Conservation (phyloP, 1,139 yeast genomes). For the Yamadazyma sp. region DNA sequence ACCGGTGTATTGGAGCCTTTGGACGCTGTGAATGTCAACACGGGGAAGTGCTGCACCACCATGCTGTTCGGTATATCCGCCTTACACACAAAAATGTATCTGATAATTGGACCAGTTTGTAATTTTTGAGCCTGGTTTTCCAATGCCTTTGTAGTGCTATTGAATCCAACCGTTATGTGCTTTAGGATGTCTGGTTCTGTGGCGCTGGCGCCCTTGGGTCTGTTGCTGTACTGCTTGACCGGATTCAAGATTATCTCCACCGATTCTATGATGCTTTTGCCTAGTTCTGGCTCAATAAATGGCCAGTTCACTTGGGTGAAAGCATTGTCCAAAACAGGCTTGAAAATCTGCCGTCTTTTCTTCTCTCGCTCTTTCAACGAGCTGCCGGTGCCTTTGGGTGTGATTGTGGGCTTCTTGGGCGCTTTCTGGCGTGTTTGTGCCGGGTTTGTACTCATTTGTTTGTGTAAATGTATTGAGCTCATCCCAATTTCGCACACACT, state of each 20-base stretch:
- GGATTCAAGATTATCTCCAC: constrained; percentile 37
- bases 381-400: constrained; percentile 15
- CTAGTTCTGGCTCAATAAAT: constrained; percentile 36
- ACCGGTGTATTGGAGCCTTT: constrained; percentile 26
- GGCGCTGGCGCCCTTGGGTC: constrained; percentile 15
- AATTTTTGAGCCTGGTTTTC: constrained; percentile 44
- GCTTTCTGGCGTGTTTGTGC: background rate
- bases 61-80: constrained; percentile 51
- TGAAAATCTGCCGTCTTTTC: constrained; percentile 53
- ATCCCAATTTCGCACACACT: constrained; percentile 3
- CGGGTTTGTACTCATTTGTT: background rate
- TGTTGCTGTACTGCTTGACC: constrained; percentile 32
- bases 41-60: constrained; percentile 53
- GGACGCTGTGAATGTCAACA: constrained; percentile 48
- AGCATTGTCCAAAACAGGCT: constrained; percentile 63
- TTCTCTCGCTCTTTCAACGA: constrained; percentile 44
- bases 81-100: constrained; percentile 55
- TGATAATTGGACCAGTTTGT: constrained; percentile 17
- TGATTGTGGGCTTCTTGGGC: background rate
- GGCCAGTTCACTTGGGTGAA: constrained; percentile 59
- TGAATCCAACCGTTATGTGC: constrained; percentile 49
- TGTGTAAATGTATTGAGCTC: background rate
- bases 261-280: constrained; percentile 39
- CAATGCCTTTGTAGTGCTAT: constrained; percentile 48
- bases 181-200: background rate